Conservation (phyloP, 2,329 filamentous ascomycete genomes). For the Gyromitra esculenta region DNA sequence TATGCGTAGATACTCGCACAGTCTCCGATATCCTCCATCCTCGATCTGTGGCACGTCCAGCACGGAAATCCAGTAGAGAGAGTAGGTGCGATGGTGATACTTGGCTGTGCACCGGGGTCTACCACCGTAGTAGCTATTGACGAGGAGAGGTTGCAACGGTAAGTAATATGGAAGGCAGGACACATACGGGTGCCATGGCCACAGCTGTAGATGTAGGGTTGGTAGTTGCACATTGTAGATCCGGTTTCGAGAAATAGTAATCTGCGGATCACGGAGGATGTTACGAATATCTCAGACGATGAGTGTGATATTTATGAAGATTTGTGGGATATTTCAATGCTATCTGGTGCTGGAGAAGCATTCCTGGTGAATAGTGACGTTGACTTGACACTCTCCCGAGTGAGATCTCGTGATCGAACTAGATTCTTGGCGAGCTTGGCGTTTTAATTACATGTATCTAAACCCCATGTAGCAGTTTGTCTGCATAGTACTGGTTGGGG, state of each 20-base stretch:
- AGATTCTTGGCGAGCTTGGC: background rate
- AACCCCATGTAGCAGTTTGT: too few relatives aligned
- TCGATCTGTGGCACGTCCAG: background rate
- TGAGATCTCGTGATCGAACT: background rate
- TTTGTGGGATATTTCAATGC: background rate
- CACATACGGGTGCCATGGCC: background rate
- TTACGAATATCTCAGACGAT: background rate
- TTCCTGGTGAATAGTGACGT: background rate
- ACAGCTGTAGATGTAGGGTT: conserved; percentile 3
- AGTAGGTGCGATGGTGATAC: background rate
- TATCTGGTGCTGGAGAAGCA: too few relatives aligned
- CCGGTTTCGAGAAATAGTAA: background rate
- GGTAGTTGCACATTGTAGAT: conserved; percentile 2
- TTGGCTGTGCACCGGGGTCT: background rate
- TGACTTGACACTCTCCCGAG: background rate
- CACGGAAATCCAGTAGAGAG: background rate
- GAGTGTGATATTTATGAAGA: background rate
- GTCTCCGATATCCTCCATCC: background rate
- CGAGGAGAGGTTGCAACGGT: background rate
- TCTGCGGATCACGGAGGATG: background rate
- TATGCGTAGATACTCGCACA: background rate
- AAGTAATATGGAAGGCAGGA: background rate
- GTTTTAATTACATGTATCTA: background rate
- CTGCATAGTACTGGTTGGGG: too few relatives aligned
- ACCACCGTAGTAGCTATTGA: background rate